A percentile compares a stretch with the other conserved stretches of the same genome.
Conservation (phyloP, 2,329 filamentous ascomycete species). For the Beauveria varroae region DNA sequence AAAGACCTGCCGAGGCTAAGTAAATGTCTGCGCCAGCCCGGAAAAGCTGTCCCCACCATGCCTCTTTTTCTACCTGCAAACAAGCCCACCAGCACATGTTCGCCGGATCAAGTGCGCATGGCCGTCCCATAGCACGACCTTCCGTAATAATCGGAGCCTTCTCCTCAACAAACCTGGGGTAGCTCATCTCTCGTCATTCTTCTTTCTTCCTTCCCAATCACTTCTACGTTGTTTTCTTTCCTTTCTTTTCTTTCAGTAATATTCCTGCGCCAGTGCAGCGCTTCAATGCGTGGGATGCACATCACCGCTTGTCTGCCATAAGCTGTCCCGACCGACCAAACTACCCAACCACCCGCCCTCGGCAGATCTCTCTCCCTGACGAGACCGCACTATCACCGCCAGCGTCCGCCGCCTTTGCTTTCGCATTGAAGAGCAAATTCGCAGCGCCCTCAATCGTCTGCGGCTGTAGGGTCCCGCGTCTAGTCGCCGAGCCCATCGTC, state of each 20-base stretch:
- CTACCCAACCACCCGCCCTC: slow-evolving; percentile 2
- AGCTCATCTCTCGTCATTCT: neutral
- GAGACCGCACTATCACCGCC: neutral
- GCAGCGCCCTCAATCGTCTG: neutral
- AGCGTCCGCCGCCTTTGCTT: neutral
- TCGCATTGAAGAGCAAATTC: neutral
- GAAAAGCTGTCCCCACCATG: slow-evolving; percentile 9
- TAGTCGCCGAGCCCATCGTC: neutral
- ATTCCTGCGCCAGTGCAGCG: neutral
- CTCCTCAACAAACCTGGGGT: slow-evolving; percentile 9
- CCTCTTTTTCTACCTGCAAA: neutral
- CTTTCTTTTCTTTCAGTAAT: neutral
- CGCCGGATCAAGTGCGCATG: slow-evolving; percentile 8
- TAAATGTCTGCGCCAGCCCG: slow-evolving; percentile 11
- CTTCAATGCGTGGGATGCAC: slow-evolving; percentile 3
- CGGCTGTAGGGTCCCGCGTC: neutral
- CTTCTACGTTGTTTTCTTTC: neutral
- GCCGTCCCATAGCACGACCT: neutral
- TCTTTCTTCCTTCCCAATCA: neutral
- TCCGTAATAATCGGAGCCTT: slow-evolving; percentile 3
- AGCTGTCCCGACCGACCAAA: neutral
- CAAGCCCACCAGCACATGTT: slow-evolving; percentile 9
- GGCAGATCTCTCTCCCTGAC: neutral
- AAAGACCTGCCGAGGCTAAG: slow-evolving; percentile 17
- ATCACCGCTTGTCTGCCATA: slow-evolving; percentile 1